Evolutionary conservation across 1,284 basidiomycete genomes (phyloP), one percentile per base, ranked within the genome.

Genomic region (Omphalotus olearius): DNA sequence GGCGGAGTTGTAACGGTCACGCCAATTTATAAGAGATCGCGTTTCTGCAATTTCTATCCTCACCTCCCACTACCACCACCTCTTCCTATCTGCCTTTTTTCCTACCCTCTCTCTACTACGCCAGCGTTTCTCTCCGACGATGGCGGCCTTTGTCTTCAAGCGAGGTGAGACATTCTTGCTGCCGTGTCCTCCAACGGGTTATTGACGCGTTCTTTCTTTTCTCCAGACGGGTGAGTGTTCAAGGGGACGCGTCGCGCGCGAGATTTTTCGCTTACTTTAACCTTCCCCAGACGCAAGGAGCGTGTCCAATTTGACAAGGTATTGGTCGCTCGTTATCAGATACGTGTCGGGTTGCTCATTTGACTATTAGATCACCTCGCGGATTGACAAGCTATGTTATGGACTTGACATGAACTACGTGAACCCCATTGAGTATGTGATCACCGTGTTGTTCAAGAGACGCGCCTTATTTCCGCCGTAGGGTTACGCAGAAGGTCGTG

Each of bases 371-470:
- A 94, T 93, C 68, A 93, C 91, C 6, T 85, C 90, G 28, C 78
- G 95, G 61, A 90, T 98, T 65, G 85, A 86, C 67, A 99, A 98
- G 75, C 85, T 99, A 16, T 97, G 93, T 64, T 99, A 98, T 68
- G 96, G 96, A 57, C 85, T 99, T 30, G 96, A 99, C 70, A 78
- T 82, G 60, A 88, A 94, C 65, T 91, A 93, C 63, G 88, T 99
- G 47, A 93, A 98, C 66, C 89, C 96, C 10, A 91, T 97, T 53
- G 92, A 96, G 86, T 92, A 63, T 56, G 87, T 69, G 6, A 38
- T 28, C n/a, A 36, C 37, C 9, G 11, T 20, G 26, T 45, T 20
- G 41, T 6, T 17, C 25, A n/a, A 17, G 13, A 5, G 13, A 14
- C 4, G 16, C 41, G 30, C 51, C 10, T 13, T n/a, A 6, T 47